Evolutionary conservation across 768 basidiomycete species (phyloP), one percentile per base, ranked within the genome.

Genomic region (Calocybe cyanea): DNA sequence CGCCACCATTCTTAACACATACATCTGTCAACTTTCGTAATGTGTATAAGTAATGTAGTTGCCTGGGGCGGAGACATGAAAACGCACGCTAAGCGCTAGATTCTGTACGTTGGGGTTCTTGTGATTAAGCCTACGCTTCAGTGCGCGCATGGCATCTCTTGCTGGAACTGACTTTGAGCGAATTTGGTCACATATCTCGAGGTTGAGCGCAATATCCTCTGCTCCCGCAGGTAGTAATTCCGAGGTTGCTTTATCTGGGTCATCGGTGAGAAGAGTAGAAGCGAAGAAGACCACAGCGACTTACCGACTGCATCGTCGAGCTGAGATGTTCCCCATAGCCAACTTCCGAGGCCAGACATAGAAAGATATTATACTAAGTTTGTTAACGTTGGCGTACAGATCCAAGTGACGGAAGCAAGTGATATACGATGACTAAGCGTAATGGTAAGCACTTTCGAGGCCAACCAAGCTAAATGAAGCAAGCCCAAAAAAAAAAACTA

Each of bases 161-260:
- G 94, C 83, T 14, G 80, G 77, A 0, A 86, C 85, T 33, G 87
- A 80, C 71, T 95, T 94, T 5, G 91, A 91, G 43, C 93, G 82
- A 62, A 99, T 93, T 66, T 94, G 87, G 67, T 99, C 96, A 54
- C 92, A 92, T 73, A 97, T 91, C 63, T 97, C 92, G 48, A 99
- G 87, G 57, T 87, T 87, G 52, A 92, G 75, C 7, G 92, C 91
- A 31, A 98, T 92, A 64, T 97, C 92, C 62, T 94, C 91, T 42
- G 81, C 70, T 20, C 87, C 87, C 38, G 81, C 76, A 31, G 92
- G 90, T 43, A 92, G 67, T 19, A 92, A 73, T 63, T 93, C 91
- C 3, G 92, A 92, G 13, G 93, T 96, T n/a, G 90, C 89, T 69
- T 89, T 92, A 73, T 93, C 92, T 95, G 63, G 5, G 13, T 7